Evolutionary conservation across 805 yeast genomes (phyloP), one percentile per base, ranked within the genome.

Genomic region (Kurtzmaniella fragi): DNA sequence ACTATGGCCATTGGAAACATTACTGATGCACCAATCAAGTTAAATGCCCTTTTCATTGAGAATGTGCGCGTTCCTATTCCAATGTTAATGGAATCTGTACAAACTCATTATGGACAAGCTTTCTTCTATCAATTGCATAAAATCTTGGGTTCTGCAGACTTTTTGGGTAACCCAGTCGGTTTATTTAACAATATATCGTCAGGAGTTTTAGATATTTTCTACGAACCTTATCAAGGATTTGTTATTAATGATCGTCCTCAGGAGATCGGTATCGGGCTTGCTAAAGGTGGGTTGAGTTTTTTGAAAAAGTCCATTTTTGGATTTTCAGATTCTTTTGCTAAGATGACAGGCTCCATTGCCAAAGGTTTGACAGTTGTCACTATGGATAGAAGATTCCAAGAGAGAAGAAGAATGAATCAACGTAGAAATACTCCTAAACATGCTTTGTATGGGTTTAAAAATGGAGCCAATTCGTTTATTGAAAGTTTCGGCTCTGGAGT

Each of bases 1-100:
- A 89, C 97, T 0, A 90, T 91, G 97, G 95, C 99, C 0, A 78
- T 93, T 45, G 99, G 98, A 17, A 93, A 91, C 57, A 86, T 95
- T 43, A 91, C 91, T 56, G 97, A 93, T 60, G 99, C 99, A 0
- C 98, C 98, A 1, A 85, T 93, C 32, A 77, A 84, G 52, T 66
- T 93, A 56, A 88, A 91, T 53, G 89, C 98, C 0, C 70, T 95
- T 48, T 73, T 88, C 42, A 74, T 91, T 56, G 97, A 89, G 50
- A 93, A 93, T 56, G 80, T 90, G 10, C 74, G 96, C 43, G 95
- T 90, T 1, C 95, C 97, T 3, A 57, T 84, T 3, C 86, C 89
- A 2, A 71, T 83, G 23, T 70, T 93, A 46, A 43, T 78, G 26
- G 83, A 82, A 42, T 80, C 85, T 26, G 71, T 91, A 16, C 71